phyloP scores from a whole-genome alignment of 2,329 filamentous ascomycete genomes.

The Pleomassaria siparia region DNA sequence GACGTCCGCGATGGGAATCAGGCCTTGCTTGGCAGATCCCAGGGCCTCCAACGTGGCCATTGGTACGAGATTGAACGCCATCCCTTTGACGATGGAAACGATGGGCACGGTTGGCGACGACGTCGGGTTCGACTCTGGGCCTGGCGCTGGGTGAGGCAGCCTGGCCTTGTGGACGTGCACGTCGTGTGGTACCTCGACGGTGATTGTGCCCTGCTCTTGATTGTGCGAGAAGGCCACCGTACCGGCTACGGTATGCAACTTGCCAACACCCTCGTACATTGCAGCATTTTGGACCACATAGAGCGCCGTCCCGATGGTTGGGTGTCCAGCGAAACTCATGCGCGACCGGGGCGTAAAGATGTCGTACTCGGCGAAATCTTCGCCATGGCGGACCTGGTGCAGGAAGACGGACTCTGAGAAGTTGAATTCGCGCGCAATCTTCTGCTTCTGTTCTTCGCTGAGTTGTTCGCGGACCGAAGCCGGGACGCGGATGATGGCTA shows the following conservation, averaged over 20 bases:
- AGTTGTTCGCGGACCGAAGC: constrained; percentile 36
- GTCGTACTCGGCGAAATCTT: constrained; percentile 40
- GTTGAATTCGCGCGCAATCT: constrained; percentile 58
- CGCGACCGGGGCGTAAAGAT: constrained; percentile 56
- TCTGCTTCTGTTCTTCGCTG: constrained; percentile 53
- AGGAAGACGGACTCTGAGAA: constrained; percentile 58
- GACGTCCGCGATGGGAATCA: constrained; percentile 46
- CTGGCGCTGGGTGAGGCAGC: constrained; percentile 35
- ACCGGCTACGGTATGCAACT: constrained; percentile 19
- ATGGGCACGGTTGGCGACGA: constrained; percentile 24
- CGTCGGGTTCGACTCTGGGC: constrained; percentile 9
- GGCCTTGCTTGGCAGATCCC: constrained; percentile 16
- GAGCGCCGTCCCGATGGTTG: constrained; percentile 56
- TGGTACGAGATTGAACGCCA: constrained; percentile 67
- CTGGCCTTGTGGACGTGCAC: constrained; percentile 59
- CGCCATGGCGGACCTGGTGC: constrained; percentile 33
- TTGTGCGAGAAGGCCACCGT: constrained; percentile 17
- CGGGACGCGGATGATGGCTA: constrained; percentile 53
- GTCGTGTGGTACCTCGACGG: constrained; percentile 65
- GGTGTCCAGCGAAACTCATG: constrained; percentile 59
- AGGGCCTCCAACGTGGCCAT: constrained; percentile 59
- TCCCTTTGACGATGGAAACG: constrained; percentile 64
- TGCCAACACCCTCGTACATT: constrained; percentile 10
- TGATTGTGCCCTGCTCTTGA: constrained; percentile 37
- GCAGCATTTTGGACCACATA: constrained; percentile 43